Conservation (phyloP, 2,329 filamentous ascomycete species). For the Conoideocrella luteorostrata region DNA sequence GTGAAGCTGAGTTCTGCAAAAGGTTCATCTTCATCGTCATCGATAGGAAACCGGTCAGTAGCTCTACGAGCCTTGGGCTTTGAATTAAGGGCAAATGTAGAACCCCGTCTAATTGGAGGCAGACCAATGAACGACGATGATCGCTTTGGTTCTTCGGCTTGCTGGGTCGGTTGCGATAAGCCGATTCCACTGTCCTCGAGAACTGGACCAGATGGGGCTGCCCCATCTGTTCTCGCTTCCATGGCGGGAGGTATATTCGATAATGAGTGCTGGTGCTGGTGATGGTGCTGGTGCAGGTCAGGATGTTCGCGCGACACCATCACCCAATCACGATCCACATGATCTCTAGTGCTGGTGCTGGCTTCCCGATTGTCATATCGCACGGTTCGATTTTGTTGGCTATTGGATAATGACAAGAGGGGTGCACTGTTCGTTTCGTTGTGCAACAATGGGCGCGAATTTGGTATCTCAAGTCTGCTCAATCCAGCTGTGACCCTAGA, state of each 20-base stretch:
- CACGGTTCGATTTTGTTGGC: not conserved
- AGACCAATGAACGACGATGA: slow-evolving; percentile 49
- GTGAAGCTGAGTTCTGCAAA: no score
- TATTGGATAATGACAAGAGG: not conserved
- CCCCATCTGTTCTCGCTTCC: not conserved
- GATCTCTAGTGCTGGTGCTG: not conserved
- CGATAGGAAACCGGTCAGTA: slow-evolving; percentile 24
- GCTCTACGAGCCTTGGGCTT: slow-evolving; percentile 25
- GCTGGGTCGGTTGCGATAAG: slow-evolving; percentile 11
- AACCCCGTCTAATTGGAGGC: slow-evolving; percentile 52
- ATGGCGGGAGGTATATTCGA: no score
- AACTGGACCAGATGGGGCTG: not conserved
- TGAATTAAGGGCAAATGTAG: slow-evolving; percentile 43
- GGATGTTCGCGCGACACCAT: slow-evolving; percentile 21
- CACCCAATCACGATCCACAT: slow-evolving; percentile 23
- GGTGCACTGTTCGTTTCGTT: not conserved
- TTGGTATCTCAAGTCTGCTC: slow-evolving; percentile 11
- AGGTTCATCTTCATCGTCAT: slow-evolving; percentile 24
- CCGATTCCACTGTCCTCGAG: slow-evolving; percentile 8
- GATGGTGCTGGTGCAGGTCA: not conserved
- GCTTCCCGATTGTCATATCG: not conserved
- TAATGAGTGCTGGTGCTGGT: no score
- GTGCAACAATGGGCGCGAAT: not conserved
- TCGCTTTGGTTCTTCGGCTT: slow-evolving; percentile 27
- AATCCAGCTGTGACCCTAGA: slow-evolving; percentile 11